Percentiles rank a stretch among this genome's conserved stretches.
Evolutionary conservation across 805 yeast species (phyloP).

Genomic region (Helenozyma rhizophorensis): DNA sequence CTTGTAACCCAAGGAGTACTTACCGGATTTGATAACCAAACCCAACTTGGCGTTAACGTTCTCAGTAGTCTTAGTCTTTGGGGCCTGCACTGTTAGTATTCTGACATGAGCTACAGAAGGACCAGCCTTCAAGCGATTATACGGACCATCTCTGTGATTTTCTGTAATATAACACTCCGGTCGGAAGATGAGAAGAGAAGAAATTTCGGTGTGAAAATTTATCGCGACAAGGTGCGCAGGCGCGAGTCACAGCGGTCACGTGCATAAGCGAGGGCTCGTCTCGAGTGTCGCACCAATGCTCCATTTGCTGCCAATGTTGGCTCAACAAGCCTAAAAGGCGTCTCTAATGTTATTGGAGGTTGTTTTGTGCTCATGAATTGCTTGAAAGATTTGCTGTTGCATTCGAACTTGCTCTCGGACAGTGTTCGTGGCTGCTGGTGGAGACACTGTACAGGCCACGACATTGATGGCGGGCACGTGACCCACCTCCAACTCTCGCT

Average conservation of each 20-base stretch:
- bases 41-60: slow-evolving; percentile 97
- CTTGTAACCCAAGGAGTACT: slow-evolving; percentile 99
- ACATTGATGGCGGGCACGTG: slow-evolving; percentile 8
- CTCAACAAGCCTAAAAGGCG: no score
- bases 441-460: no score
- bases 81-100: slow-evolving; percentile 72
- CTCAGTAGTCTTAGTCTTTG: slow-evolving; percentile 88
- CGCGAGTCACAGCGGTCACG: slow-evolving; percentile 13
- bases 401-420: no score
- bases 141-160: slow-evolving; percentile 92
- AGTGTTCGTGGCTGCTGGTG: no score
- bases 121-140: slow-evolving; percentile 22
- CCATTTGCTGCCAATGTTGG: background rate
- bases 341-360: no score
- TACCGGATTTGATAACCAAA: slow-evolving; percentile 98
- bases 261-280: slow-evolving; percentile 6
- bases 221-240: slow-evolving; percentile 8
- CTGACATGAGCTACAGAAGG: background rate
- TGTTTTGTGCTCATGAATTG: no score
- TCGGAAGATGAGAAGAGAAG: slow-evolving; percentile 34
- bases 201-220: slow-evolving; percentile 6
- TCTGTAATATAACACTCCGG: slow-evolving; percentile 83
- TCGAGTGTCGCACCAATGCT: background rate
- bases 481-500: background rate
- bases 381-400: no score